These are phyloP conservation scores for Saturnispora dispora DNA, from an alignment of 805 yeast genomes.

Conservation along the genomic window DNA sequence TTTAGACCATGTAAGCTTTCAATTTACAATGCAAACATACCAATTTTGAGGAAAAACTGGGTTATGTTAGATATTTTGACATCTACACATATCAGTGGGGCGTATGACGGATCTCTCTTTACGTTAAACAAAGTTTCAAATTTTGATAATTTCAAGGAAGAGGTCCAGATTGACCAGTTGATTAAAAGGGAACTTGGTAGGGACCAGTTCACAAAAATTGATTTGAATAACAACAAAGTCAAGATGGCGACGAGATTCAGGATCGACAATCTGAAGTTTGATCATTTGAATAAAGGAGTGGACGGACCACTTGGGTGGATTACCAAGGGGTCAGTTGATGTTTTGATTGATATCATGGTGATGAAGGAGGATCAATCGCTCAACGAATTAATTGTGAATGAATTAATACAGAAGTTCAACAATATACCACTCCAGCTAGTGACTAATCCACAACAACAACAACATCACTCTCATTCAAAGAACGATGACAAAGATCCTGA, in stretches of 20 bases:
- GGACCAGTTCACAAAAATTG: conserved; percentile 12
- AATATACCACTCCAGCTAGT: neutral
- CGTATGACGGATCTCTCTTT: conserved; percentile 87
- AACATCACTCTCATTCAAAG: neutral
- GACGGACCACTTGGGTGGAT: conserved; percentile 99
- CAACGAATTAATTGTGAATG: conserved; percentile 33
- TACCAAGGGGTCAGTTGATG: conserved; percentile 81
- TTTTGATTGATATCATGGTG: conserved; percentile 83
- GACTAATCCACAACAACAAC: neutral
- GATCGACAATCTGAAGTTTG: conserved; percentile 76
- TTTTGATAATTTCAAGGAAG: conserved; percentile 37
- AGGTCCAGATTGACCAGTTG: conserved; percentile 19
- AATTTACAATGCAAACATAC: conserved; percentile 76
- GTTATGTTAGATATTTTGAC: conserved; percentile 77
- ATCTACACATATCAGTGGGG: conserved; percentile 79
- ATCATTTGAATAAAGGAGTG: conserved; percentile 83
- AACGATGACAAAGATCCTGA: conserved; percentile 7
- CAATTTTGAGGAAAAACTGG: conserved; percentile 85
- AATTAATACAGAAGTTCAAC: conserved; percentile 10
- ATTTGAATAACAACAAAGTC: conserved; percentile 15
- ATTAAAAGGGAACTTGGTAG: conserved; percentile 16
- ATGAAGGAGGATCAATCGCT: conserved; percentile 42
- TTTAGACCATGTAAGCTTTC: conserved; percentile 83
- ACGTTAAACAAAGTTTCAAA: conserved; percentile 78
- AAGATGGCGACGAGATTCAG: conserved; percentile 64